phyloP scores from a whole-genome alignment of 768 basidiomycete genomes.

The Pleurotus ostreatus region DNA sequence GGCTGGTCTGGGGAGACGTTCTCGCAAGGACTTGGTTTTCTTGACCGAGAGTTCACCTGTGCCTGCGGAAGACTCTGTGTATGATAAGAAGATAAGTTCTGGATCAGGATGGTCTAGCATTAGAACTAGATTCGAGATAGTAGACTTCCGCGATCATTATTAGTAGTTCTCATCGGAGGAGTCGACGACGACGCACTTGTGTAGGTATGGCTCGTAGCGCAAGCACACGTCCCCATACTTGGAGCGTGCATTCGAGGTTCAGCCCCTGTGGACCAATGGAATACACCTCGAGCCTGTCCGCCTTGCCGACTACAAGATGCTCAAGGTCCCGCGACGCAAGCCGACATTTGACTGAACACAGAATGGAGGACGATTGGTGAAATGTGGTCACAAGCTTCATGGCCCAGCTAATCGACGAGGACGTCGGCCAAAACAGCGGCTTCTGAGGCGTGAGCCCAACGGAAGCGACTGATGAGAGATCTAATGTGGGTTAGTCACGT shows the following conservation, averaged over 20 bases:
- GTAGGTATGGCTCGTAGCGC: constrained; percentile 52
- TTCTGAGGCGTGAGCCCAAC: too few species aligned
- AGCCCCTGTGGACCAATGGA: constrained; percentile 61
- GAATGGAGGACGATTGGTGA: constrained; percentile 70
- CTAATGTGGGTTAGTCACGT: not conserved
- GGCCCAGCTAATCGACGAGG: not conserved
- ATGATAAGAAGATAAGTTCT: constrained; percentile 60
- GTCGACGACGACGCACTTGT: constrained; percentile 33
- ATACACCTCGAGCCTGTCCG: constrained; percentile 64
- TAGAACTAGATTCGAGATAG: constrained; percentile 52
- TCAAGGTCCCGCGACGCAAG: constrained; percentile 50
- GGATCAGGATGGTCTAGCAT: constrained; percentile 78
- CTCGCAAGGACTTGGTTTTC: constrained; percentile 49
- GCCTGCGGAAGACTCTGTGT: constrained; percentile 31
- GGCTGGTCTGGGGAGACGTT: constrained; percentile 52
- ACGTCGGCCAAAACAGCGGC: too few species aligned
- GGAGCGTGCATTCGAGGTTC: constrained; percentile 50
- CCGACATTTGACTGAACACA: constrained; percentile 63
- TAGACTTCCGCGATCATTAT: constrained; percentile 24
- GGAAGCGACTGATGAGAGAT: too few species aligned
- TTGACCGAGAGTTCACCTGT: constrained; percentile 33
- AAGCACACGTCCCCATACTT: constrained; percentile 69
- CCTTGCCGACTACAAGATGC: constrained; percentile 66
- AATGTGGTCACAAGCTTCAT: constrained; percentile 73
- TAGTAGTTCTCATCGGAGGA: constrained; percentile 6